Percentiles rank a stretch among this genome's conserved stretches.
These are phyloP conservation scores for Russula vinacea DNA, from an alignment of 768 basidiomycete species.

Conservation along the genomic window DNA sequence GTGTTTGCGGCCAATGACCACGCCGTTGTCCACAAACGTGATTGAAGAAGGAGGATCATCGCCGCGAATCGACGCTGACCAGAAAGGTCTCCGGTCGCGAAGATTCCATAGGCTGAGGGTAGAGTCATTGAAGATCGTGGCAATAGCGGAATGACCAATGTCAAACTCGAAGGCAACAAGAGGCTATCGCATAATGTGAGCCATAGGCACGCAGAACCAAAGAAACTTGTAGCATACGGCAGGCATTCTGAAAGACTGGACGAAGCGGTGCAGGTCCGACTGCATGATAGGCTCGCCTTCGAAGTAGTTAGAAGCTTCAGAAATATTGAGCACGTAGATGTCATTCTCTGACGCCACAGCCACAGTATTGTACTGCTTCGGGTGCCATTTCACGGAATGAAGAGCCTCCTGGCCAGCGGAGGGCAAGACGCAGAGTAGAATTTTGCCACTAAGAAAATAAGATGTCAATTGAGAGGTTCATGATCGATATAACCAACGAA, in stretches of 20 bases:
- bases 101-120: conserved; percentile 81
- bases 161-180: conserved; percentile 86
- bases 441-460: conserved; percentile 49
- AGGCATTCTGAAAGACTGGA: conserved; percentile 63
- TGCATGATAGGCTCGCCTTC: conserved; percentile 66
- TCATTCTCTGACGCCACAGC: conserved; percentile 80
- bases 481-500: conserved; percentile 28
- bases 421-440: conserved; percentile 69
- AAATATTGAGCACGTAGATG: conserved; percentile 73
- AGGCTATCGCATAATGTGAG: conserved; percentile 43
- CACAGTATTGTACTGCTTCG: conserved; percentile 72
- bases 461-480: conserved; percentile 9
- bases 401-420: conserved; percentile 57
- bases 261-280: conserved; percentile 64
- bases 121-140: conserved; percentile 79
- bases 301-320: conserved; percentile 55
- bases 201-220: background rate
- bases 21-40: conserved; percentile 82
- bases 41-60: conserved; percentile 80
- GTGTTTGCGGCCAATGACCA: conserved; percentile 78
- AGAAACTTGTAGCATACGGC: conserved; percentile 50
- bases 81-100: conserved; percentile 71
- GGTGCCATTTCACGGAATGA: conserved; percentile 86
- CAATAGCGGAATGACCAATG: conserved; percentile 68
- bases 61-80: conserved; percentile 71